These are phyloP conservation scores for Diaporthe ilicicola DNA, from an alignment of 2,329 filamentous ascomycete genomes.

Conservation along the genomic window DNA sequence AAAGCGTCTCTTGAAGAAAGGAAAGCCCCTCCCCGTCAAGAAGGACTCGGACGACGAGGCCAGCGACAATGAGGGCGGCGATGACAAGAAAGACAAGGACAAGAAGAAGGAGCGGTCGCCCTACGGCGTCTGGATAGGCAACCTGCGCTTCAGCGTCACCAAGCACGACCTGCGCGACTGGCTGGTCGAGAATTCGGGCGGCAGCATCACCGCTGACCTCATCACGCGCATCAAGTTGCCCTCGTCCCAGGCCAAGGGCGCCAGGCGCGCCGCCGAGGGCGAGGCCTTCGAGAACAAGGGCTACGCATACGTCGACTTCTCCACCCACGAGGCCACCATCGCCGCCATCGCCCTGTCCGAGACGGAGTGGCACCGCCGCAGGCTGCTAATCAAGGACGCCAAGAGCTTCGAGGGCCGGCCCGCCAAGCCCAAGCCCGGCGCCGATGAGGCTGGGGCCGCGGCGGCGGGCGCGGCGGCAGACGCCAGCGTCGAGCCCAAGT, in stretches of 20 bases:
- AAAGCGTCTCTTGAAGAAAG: conserved; percentile 88
- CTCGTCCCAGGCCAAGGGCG: conserved; percentile 53
- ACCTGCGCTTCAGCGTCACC: conserved; percentile 85
- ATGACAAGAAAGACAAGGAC: conserved; percentile 48
- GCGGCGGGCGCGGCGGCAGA: conserved; percentile 43
- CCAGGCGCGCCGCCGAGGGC: conserved; percentile 40
- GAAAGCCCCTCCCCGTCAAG: conserved; percentile 64
- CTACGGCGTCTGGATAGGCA: conserved; percentile 94
- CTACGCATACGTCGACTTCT: conserved; percentile 96
- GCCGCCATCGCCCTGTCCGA: conserved; percentile 90
- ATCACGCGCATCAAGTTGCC: conserved; percentile 91
- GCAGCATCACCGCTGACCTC: conserved; percentile 69
- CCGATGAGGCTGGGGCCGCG: conserved; percentile 37
- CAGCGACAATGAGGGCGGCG: conserved; percentile 46
- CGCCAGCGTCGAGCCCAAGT: conserved; percentile 40
- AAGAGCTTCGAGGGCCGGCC: conserved; percentile 92
- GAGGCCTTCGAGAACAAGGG: conserved; percentile 76
- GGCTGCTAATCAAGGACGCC: conserved; percentile 91
- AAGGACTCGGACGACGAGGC: conserved; percentile 52
- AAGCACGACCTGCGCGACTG: conserved; percentile 80
- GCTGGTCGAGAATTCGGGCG: conserved; percentile 76
- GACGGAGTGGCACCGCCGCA: conserved; percentile 77
- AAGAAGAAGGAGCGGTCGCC: conserved; percentile 71
- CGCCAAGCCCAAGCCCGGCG: conserved; percentile 62
- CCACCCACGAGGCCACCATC: conserved; percentile 72